A percentile compares a stretch with the other conserved stretches of the same genome.
Evolutionary conservation across 2,329 filamentous ascomycete genomes (phyloP).

Genomic region (Botrytis aclada): DNA sequence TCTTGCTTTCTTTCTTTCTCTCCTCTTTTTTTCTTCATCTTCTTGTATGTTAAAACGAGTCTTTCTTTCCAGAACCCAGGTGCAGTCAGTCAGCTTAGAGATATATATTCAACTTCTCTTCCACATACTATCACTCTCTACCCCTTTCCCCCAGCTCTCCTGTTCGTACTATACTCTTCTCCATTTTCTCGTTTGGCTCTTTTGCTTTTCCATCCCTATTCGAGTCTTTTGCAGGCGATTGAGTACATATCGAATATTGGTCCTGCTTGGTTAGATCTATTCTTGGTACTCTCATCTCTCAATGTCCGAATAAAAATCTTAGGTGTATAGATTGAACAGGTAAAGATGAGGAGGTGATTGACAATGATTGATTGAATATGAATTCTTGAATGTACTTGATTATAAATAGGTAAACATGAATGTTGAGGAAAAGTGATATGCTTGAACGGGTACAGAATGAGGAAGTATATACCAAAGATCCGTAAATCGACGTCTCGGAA

Average conservation of each 20-base stretch:
- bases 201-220: background rate
- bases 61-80: background rate
- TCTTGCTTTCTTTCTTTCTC: background rate
- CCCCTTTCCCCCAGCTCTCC: background rate
- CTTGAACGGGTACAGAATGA: background rate
- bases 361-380: background rate
- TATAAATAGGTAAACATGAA: background rate
- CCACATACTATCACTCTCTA: background rate
- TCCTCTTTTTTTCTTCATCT: background rate
- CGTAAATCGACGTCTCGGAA: background rate
- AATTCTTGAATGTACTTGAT: background rate
- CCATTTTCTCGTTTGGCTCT: background rate
- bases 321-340: background rate
- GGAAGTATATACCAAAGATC: background rate
- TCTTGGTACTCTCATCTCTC: background rate
- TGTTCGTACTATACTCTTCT: background rate
- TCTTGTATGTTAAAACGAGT: background rate
- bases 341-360: background rate
- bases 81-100: background rate
- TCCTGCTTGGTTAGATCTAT: background rate
- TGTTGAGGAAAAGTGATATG: background rate
- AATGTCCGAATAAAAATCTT: background rate
- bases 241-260: background rate
- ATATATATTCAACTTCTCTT: background rate
- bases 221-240: accelerated